Evolutionary conservation across 2,329 filamentous ascomycete genomes (phyloP).

Genomic region (Botrytis aclada): DNA sequence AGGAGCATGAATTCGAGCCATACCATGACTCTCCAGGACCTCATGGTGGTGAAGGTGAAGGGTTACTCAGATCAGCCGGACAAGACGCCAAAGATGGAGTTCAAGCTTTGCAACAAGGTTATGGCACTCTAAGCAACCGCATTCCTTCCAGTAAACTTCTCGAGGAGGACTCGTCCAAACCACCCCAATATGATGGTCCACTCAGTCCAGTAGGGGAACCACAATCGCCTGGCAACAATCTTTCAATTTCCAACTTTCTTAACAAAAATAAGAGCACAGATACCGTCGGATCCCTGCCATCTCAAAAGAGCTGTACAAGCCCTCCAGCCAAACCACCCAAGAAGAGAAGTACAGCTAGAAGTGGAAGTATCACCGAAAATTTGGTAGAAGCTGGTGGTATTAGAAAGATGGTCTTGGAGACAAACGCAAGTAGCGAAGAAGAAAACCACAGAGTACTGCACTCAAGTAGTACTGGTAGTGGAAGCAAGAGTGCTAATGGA

Average conservation of each 20-base stretch:
- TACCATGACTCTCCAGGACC: constrained; percentile 40
- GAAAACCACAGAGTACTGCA: constrained; percentile 10
- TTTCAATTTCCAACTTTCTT: constrained; percentile 9
- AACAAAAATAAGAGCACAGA: constrained; percentile 30
- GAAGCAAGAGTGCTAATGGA: constrained; percentile 1
- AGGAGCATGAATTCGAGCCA: constrained; percentile 40
- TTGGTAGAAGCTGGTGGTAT: constrained; percentile 71
- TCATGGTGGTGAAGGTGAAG: constrained; percentile 52
- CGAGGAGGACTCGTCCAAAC: not conserved
- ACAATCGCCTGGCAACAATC: not conserved
- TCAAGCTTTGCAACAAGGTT: constrained; percentile 55
- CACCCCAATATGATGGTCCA: constrained; percentile 7
- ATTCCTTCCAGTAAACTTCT: not conserved
- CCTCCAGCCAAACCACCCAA: constrained; percentile 36
- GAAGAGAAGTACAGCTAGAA: constrained; percentile 55
- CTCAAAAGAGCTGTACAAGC: constrained; percentile 30
- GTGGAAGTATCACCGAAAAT: constrained; percentile 76
- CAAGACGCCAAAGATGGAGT: constrained; percentile 63
- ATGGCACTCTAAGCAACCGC: constrained; percentile 45
- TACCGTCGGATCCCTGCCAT: constrained; percentile 33
- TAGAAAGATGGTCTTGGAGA: constrained; percentile 72
- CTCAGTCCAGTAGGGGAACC: constrained; percentile 3
- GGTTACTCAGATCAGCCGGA: constrained; percentile 51
- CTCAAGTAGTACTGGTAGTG: constrained; percentile 16
- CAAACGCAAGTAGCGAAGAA: constrained; percentile 40